These are phyloP conservation scores for Scedosporium minutisporum DNA, from an alignment of 2,329 filamentous ascomycete species.

Conservation along the genomic window DNA sequence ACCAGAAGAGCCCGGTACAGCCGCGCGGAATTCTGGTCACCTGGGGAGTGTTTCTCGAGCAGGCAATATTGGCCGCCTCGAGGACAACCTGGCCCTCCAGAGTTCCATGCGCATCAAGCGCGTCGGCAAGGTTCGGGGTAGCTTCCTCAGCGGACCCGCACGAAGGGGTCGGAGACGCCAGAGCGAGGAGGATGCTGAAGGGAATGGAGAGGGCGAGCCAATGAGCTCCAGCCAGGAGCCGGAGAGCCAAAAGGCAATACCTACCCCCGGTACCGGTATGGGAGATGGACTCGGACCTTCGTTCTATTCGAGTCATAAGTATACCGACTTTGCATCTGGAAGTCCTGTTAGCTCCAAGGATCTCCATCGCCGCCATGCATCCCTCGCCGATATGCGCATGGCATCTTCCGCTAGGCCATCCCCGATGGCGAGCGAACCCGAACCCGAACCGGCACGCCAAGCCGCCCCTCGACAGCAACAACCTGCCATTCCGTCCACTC, in stretches of 20 bases:
- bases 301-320: conserved; percentile 25
- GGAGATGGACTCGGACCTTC: conserved; percentile 32
- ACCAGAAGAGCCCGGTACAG: conserved; percentile 39
- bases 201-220: conserved; percentile 25
- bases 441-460: not conserved
- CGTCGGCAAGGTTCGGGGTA: conserved; percentile 64
- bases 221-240: conserved; percentile 30
- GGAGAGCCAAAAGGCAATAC: conserved; percentile 25
- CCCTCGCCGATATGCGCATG: conserved; percentile 25
- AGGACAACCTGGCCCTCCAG: conserved; percentile 57
- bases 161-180: conserved; percentile 60
- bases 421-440: conserved; percentile 9
- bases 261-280: conserved; percentile 7
- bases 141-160: conserved; percentile 71
- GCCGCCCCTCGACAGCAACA: conserved; percentile 23
- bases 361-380: conserved; percentile 28
- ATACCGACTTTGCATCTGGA: conserved; percentile 43
- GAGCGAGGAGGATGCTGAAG: conserved; percentile 56
- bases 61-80: conserved; percentile 38
- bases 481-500: conserved; percentile 47
- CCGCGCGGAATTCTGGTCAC: conserved; percentile 35
- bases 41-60: conserved; percentile 45
- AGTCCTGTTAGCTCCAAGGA: conserved; percentile 45
- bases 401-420: conserved; percentile 20
- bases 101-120: conserved; percentile 71